These are phyloP conservation scores for Pseudogymnoascus sp. DNA, from an alignment of 2,329 filamentous ascomycete species.

Conservation along the genomic window DNA sequence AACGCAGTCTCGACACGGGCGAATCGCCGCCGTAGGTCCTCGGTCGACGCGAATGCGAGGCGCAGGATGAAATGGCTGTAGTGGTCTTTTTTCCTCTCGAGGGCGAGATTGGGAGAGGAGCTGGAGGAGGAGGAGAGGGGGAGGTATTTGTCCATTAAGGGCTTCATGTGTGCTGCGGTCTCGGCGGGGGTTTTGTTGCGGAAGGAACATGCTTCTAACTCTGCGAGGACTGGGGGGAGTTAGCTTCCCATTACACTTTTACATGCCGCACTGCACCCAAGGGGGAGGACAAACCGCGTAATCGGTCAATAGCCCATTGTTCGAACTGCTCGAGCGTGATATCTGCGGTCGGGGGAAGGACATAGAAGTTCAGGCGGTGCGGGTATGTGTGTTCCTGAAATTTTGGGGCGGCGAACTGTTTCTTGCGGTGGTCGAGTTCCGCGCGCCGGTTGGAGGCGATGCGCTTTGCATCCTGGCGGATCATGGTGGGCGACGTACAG, in stretches of 20 bases:
- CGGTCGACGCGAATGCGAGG: constrained; percentile 83
- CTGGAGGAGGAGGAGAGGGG: constrained; percentile 71
- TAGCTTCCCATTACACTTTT: too few relatives aligned
- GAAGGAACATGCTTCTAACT: constrained; percentile 90
- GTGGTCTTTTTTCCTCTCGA: constrained; percentile 87
- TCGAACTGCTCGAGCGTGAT: constrained; percentile 97
- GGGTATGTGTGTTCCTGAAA: constrained; percentile 75
- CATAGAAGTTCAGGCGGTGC: constrained; percentile 86
- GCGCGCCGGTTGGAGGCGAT: constrained; percentile 60
- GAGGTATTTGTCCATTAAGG: constrained; percentile 78
- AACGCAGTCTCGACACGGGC: constrained; percentile 79
- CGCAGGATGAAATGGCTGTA: constrained; percentile 97
- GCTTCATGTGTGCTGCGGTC: constrained; percentile 73
- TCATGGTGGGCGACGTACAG: constrained; percentile 16
- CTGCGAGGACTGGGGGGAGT: constrained; percentile 58
- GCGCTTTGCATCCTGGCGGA: constrained; percentile 25
- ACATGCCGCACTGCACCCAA: too few relatives aligned
- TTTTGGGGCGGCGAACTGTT: constrained; percentile 69
- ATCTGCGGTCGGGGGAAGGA: constrained; percentile 78
- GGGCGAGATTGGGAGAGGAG: constrained; percentile 44
- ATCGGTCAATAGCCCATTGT: constrained; percentile 91
- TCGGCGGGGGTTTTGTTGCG: constrained; percentile 81
- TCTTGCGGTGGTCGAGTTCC: constrained; percentile 70
- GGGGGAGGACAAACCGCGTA: constrained; percentile 66
- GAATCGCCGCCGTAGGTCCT: constrained; percentile 82